These are phyloP conservation scores for Leccinum truebloodii DNA, from an alignment of 768 basidiomycete species.

Conservation along the genomic window DNA sequence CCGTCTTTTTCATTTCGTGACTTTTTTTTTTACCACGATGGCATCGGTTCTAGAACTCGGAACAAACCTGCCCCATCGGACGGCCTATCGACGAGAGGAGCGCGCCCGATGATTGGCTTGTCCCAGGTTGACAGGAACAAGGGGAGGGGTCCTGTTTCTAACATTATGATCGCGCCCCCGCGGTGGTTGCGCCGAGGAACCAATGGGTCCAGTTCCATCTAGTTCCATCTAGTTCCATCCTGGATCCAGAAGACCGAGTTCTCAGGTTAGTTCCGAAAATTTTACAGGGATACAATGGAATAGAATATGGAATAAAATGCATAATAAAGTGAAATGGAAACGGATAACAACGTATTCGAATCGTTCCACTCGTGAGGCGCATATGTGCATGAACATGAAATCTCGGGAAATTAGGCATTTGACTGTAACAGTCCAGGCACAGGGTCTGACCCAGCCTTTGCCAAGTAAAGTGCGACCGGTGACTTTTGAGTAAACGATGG, in stretches of 20 bases:
- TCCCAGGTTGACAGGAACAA: constrained; percentile 13
- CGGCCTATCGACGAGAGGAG: neutral
- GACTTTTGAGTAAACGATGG: constrained; percentile 1
- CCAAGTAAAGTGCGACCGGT: constrained; percentile 6
- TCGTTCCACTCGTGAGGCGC: neutral
- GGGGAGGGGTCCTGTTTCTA: constrained; percentile 7
- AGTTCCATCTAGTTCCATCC: neutral
- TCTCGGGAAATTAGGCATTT: neutral
- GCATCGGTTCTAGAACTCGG: constrained; percentile 12
- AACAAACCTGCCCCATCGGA: neutral
- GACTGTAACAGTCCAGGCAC: constrained; percentile 5
- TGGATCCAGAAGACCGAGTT: neutral
- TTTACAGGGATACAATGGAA: neutral
- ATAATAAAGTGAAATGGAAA: neutral
- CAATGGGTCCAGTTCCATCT: neutral
- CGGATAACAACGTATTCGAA: neutral
- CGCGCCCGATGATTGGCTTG: neutral
- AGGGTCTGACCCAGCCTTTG: constrained; percentile 9
- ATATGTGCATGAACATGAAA: neutral
- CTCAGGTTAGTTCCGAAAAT: constrained; percentile 3
- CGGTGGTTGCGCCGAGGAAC: neutral
- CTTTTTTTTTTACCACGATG: constrained; percentile 11
- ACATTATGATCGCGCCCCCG: neutral
- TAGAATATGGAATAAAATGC: neutral
- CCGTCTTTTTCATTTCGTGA: neutral